Evolutionary conservation across 23 red algal genomes (phyloP).

Genomic region (Gracilaria vermiculophylla): DNA sequence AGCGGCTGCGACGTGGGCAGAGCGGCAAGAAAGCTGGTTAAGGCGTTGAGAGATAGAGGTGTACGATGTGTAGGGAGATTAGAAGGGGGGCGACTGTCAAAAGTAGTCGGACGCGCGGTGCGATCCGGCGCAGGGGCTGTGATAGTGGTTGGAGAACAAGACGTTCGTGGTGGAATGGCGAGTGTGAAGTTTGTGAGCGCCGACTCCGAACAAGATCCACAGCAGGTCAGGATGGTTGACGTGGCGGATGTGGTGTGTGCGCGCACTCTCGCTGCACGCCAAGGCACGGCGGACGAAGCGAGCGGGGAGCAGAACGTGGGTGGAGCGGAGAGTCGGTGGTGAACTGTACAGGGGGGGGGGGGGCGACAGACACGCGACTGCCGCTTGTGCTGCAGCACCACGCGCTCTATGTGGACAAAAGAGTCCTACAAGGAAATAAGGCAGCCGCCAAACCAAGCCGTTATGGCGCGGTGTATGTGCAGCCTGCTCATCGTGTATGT

Average conservation of each 20-base stretch:
- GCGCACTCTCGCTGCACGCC: neutral
- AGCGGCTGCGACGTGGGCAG: neutral
- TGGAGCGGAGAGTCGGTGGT: no score
- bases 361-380: no score
- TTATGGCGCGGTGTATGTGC: no score
- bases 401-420: no score
- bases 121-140: conserved; percentile 19
- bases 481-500: no score
- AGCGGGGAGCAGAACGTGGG: neutral
- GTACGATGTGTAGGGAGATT: conserved; percentile 11
- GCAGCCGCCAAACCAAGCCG: no score
- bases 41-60: conserved; percentile 19
- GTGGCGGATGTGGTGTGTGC: neutral
- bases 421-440: no score
- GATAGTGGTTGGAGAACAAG: conserved; percentile 36
- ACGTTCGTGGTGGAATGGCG: conserved; percentile 9
- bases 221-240: neutral
- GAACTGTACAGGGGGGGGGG: no score
- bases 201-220: neutral
- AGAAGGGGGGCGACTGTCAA: conserved; percentile 4
- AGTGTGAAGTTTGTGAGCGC: conserved; percentile 23
- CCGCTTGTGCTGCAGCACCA: no score
- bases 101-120: conserved; percentile 25
- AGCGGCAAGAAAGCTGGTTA: conserved; percentile 27
- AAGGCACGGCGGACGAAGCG: neutral